Percentiles rank a stretch among this genome's conserved stretches.
These are phyloP conservation scores for Pulveroboletus sp. DNA, from an alignment of 768 basidiomycete genomes.

Conservation along the genomic window DNA sequence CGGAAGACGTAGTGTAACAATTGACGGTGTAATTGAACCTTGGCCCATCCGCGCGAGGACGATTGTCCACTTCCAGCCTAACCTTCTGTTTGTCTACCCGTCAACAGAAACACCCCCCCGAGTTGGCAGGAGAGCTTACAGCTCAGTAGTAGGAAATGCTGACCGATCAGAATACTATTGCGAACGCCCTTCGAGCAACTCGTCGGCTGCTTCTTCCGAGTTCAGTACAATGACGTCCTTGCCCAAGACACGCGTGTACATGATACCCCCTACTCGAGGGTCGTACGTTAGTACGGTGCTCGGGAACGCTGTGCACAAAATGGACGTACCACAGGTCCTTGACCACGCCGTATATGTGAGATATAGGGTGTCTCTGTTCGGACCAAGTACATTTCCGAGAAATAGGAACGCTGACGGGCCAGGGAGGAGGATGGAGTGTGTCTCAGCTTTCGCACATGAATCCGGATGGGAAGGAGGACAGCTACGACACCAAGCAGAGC, in stretches of 20 bases:
- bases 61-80: slow-evolving; percentile 17
- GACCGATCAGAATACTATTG: slow-evolving; percentile 41
- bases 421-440: slow-evolving; percentile 8
- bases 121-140: slow-evolving; percentile 1
- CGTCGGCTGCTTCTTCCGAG: slow-evolving; percentile 40
- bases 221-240: slow-evolving; percentile 49
- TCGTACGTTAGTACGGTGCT: background rate
- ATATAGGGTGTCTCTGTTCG: slow-evolving; percentile 6
- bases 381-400: background rate
- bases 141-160: background rate
- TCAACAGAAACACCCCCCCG: background rate
- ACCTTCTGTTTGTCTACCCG: slow-evolving; percentile 3
- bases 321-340: slow-evolving; percentile 18
- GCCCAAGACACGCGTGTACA: slow-evolving; percentile 30
- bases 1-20: slow-evolving; percentile 18
- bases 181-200: slow-evolving; percentile 49
- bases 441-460: background rate
- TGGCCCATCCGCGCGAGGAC: slow-evolving; percentile 15
- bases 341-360: slow-evolving; percentile 19
- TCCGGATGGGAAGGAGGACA: background rate
- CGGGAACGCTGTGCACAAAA: too few relatives aligned
- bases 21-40: slow-evolving; percentile 19
- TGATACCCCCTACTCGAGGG: slow-evolving; percentile 1
- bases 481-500: background rate
- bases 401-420: slow-evolving; percentile 14